A percentile compares a stretch with the other conserved stretches of the same genome.
These are phyloP conservation scores for Amanita exitialis DNA, from an alignment of 768 basidiomycete species.

Conservation along the genomic window DNA sequence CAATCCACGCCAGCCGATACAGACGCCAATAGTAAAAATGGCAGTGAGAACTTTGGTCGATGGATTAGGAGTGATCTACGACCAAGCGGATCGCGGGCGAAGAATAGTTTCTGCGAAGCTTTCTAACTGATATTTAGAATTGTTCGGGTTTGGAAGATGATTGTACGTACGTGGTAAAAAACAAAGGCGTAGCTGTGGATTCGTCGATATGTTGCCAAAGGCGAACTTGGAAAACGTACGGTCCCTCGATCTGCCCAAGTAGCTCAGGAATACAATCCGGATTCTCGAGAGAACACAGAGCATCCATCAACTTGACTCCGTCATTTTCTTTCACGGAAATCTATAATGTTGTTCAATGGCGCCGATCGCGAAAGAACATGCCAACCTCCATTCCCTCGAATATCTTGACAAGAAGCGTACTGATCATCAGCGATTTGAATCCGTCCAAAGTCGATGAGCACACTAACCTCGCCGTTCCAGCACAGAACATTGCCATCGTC, in stretches of 20 bases:
- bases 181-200: constrained; percentile 67
- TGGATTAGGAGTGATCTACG: constrained; percentile 78
- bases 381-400: constrained; percentile 75
- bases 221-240: constrained; percentile 39
- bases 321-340: constrained; percentile 60
- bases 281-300: constrained; percentile 19
- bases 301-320: constrained; percentile 40
- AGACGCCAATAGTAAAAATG: constrained; percentile 56
- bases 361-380: not conserved
- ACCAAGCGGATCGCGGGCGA: constrained; percentile 77
- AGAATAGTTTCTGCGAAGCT: constrained; percentile 42
- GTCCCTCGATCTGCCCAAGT: constrained; percentile 66
- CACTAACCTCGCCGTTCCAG: constrained; percentile 76
- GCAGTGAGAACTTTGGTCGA: constrained; percentile 33
- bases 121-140: constrained; percentile 20
- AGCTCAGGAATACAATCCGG: constrained; percentile 35
- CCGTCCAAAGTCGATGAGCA: not conserved
- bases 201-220: not conserved
- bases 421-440: not conserved
- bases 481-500: constrained; percentile 52
- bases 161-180: constrained; percentile 54
- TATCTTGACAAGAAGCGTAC: constrained; percentile 24
- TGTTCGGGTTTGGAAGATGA: not conserved
- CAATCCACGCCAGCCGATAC: constrained; percentile 43
- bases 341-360: constrained; percentile 23